phyloP scores from a whole-genome alignment of 192 early-diverging fungal genomes.

The Allomyces macrogynus region DNA sequence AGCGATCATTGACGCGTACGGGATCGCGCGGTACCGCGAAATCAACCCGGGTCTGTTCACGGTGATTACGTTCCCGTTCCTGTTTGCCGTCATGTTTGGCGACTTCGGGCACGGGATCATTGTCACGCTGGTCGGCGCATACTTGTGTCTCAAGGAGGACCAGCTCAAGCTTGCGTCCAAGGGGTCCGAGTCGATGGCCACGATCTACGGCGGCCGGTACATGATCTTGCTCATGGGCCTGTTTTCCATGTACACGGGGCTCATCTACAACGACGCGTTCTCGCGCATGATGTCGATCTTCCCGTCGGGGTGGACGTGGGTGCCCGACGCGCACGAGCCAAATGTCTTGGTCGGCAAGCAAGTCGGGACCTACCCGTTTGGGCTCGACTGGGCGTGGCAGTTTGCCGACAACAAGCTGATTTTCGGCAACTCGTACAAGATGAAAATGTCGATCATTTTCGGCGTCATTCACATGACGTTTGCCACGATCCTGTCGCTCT shows the following conservation, averaged over 20 bases:
- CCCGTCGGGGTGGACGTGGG: constrained; percentile 58
- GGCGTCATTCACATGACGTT: constrained; percentile 96
- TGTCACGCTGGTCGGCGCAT: constrained; percentile 51
- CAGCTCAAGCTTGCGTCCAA: constrained; percentile 49
- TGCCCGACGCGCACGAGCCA: constrained; percentile 30
- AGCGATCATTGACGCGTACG: constrained; percentile 91
- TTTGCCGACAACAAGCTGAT: constrained; percentile 79
- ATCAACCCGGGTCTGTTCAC: constrained; percentile 98
- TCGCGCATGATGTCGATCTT: constrained; percentile 57
- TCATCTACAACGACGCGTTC: constrained; percentile 98
- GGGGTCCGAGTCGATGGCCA: constrained; percentile 44
- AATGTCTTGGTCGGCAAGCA: constrained; percentile 37
- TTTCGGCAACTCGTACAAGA: constrained; percentile 99
- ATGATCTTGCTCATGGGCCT: constrained; percentile 93
- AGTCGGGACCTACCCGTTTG: constrained; percentile 49
- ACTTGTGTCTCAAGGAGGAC: constrained; percentile 64
- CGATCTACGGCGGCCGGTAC: constrained; percentile 90
- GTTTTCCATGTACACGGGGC: constrained; percentile 91
- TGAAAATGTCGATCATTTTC: constrained; percentile 94
- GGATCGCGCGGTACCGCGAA: constrained; percentile 85
- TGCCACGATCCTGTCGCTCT: constrained; percentile 71
- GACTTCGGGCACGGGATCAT: constrained; percentile 91
- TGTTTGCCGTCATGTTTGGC: constrained; percentile 99
- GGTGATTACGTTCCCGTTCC: constrained; percentile 91
- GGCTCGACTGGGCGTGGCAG: constrained; percentile 82